A percentile compares a stretch with the other conserved stretches of the same genome.
These are phyloP conservation scores for Tolypocladium cylindrosporum DNA, from an alignment of 2,329 filamentous ascomycete species.

Conservation along the genomic window DNA sequence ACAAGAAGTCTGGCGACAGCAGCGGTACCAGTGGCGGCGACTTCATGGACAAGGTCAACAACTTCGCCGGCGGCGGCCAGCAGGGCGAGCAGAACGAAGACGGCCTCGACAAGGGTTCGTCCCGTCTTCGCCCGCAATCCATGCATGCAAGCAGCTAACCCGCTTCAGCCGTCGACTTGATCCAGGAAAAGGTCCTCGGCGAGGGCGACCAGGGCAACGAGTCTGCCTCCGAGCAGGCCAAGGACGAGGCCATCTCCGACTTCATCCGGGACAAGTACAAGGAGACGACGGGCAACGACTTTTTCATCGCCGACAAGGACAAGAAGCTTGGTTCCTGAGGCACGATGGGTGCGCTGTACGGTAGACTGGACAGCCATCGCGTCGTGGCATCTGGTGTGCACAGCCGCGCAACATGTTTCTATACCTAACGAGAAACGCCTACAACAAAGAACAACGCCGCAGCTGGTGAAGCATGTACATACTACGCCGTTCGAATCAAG, in stretches of 20 bases:
- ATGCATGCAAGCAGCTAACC: neutral
- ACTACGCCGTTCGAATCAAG: neutral
- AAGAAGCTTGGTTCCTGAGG: slow-evolving; percentile 18
- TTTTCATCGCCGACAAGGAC: slow-evolving; percentile 63
- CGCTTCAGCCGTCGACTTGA: slow-evolving; percentile 57
- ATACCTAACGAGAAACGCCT: neutral
- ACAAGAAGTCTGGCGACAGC: neutral
- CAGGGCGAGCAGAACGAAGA: slow-evolving; percentile 78
- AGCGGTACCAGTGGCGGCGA: slow-evolving; percentile 32
- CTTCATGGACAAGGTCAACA: slow-evolving; percentile 61
- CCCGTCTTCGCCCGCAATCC: neutral
- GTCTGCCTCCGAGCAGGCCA: slow-evolving; percentile 66
- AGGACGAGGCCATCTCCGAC: slow-evolving; percentile 71
- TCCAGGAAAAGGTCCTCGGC: slow-evolving; percentile 66
- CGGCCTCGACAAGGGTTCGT: slow-evolving; percentile 61
- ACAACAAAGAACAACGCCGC: neutral
- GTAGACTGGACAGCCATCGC: neutral
- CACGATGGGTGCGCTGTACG: neutral
- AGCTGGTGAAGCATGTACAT: too few species aligned
- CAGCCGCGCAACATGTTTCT: neutral
- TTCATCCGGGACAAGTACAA: slow-evolving; percentile 65
- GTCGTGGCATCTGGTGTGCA: neutral
- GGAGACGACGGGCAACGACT: slow-evolving; percentile 53
- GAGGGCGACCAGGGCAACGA: slow-evolving; percentile 64
- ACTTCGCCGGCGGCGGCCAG: slow-evolving; percentile 59